phyloP scores from a whole-genome alignment of 2,329 filamentous ascomycete genomes.

The Hypoxylon sp. region DNA sequence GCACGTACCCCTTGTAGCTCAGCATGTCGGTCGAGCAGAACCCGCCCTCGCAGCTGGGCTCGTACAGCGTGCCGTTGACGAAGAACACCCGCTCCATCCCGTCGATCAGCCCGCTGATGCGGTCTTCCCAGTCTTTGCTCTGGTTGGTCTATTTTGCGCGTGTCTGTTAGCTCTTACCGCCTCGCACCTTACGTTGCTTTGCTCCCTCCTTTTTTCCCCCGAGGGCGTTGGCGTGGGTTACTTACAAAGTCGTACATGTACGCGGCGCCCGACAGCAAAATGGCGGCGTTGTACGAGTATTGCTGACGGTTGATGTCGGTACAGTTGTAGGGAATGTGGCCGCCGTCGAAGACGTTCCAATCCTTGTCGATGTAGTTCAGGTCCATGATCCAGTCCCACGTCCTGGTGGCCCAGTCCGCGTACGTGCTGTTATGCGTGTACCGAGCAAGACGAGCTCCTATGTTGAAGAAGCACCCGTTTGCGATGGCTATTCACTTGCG shows the following conservation, averaged over 20 bases:
- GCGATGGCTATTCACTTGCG: slow-evolving; percentile 56
- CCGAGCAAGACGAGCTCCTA: slow-evolving; percentile 71
- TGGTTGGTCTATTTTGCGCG: slow-evolving; percentile 47
- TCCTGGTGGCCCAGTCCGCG: slow-evolving; percentile 69
- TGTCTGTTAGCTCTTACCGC: neutral
- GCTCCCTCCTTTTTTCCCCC: neutral
- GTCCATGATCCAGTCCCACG: slow-evolving; percentile 67
- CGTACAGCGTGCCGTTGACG: slow-evolving; percentile 64
- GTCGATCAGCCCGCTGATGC: slow-evolving; percentile 64
- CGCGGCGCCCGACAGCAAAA: slow-evolving; percentile 61
- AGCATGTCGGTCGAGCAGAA: slow-evolving; percentile 69
- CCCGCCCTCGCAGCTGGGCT: slow-evolving; percentile 66
- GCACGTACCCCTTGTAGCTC: slow-evolving; percentile 71
- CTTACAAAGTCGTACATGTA: slow-evolving; percentile 61
- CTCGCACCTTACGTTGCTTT: slow-evolving; percentile 14
- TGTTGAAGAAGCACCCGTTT: slow-evolving; percentile 65
- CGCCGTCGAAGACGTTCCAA: slow-evolving; percentile 65
- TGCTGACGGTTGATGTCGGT: slow-evolving; percentile 63
- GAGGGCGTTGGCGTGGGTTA: neutral
- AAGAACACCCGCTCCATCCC: slow-evolving; percentile 65
- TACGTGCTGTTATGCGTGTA: slow-evolving; percentile 77
- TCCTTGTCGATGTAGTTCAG: slow-evolving; percentile 62
- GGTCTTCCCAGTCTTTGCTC: slow-evolving; percentile 61
- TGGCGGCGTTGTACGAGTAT: slow-evolving; percentile 67
- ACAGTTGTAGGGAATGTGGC: slow-evolving; percentile 60